Conservation (phyloP, 495 filamentous ascomycete species). For the Penicillium simplicissimum region DNA sequence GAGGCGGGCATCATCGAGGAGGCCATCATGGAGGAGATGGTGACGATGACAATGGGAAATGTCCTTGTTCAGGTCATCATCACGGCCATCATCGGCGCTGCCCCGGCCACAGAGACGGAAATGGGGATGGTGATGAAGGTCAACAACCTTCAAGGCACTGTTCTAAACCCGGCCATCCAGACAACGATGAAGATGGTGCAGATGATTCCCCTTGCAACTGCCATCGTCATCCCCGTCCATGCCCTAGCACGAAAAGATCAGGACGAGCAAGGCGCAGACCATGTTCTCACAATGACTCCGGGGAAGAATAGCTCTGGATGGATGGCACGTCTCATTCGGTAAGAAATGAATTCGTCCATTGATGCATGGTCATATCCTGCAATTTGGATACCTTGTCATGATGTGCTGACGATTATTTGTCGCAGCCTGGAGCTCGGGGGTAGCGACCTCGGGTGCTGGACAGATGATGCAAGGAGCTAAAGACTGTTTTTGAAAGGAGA, state of each 20-base stretch:
- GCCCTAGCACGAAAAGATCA: not conserved
- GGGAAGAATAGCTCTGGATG: conserved; percentile 59
- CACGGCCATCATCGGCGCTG: not conserved
- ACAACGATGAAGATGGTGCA: not conserved
- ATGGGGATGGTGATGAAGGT: not conserved
- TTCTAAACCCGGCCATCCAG: conserved; percentile 3
- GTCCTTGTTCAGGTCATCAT: not conserved
- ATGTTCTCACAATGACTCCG: conserved; percentile 54
- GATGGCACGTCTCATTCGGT: conserved; percentile 66
- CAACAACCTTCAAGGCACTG: conserved; percentile 21
- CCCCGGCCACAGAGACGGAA: not conserved
- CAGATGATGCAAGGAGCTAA: conserved; percentile 40
- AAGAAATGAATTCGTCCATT: conserved; percentile 69
- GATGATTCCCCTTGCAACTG: not conserved
- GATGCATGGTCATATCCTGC: conserved; percentile 71
- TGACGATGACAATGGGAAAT: too few species aligned
- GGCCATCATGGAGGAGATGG: not conserved
- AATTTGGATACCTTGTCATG: conserved; percentile 39
- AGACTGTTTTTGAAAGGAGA: too few species aligned
- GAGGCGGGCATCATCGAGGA: conserved; percentile 19
- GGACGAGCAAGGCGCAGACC: not conserved
- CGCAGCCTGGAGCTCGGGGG: too few species aligned
- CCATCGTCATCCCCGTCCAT: not conserved
- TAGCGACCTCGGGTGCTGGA: conserved; percentile 36
- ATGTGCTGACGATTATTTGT: conserved; percentile 25